These are phyloP conservation scores for Botrytis cinerea DNA, from an alignment of 2,329 filamentous ascomycete species.

Conservation along the genomic window DNA sequence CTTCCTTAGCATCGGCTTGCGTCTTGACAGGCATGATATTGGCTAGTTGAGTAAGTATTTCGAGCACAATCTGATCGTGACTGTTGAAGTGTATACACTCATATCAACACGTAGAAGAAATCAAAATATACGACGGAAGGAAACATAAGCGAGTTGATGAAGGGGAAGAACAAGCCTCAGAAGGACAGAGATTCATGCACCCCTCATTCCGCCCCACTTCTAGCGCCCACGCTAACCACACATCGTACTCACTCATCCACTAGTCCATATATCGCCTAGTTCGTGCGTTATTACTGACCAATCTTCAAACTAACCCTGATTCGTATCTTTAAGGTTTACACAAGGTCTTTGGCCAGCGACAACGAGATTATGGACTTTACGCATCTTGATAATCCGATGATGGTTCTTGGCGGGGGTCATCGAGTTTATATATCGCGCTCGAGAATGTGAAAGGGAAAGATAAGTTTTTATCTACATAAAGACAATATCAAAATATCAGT, in stretches of 20 bases:
- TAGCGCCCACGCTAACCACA: conserved; percentile 2
- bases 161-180: background rate
- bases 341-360: too few species aligned
- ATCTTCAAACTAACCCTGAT: background rate
- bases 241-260: background rate
- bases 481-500: background rate
- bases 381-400: too few species aligned
- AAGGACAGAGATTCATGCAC: background rate
- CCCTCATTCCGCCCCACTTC: background rate
- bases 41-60: background rate
- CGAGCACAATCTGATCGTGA: background rate
- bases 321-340: background rate
- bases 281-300: background rate
- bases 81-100: background rate
- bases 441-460: background rate
- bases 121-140: conserved; percentile 11
- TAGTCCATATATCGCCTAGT: background rate
- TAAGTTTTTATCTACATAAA: background rate
- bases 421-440: too few species aligned
- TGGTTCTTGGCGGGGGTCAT: background rate
- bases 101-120: background rate
- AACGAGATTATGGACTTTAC: too few species aligned
- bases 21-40: background rate
- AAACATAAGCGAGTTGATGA: conserved; percentile 7
- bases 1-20: background rate